Evolutionary conservation across 2,329 filamentous ascomycete species (phyloP), one percentile per base, ranked within the genome.

Genomic region (Microascus cirrosus): DNA sequence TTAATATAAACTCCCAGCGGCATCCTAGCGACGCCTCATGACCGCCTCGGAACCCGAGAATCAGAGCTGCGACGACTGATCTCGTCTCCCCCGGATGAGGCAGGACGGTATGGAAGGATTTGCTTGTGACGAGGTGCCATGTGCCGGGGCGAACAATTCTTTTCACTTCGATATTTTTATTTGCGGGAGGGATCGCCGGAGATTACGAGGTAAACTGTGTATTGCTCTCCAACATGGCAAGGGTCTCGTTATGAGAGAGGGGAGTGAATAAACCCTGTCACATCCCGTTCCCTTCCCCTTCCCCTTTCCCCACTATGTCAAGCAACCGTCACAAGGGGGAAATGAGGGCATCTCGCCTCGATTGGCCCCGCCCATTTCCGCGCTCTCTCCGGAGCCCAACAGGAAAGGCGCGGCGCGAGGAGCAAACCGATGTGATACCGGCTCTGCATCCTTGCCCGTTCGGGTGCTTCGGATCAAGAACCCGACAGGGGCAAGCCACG

Each of bases 11-110:
- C 51, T 32, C 24, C 4, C 51, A 24, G 32, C 28, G 11, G 32
- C 36, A 11, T 34, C 32, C 28, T 18, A 56, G 53, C 45, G 34
- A 57, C 34, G 25, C 48, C 55, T 57, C 55, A 57, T 57, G 55
- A 57, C 55, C 55, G 36, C 28, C 55, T n/a, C 35, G 55, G 4
- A 32, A 52, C 55, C 35, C 48, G 28, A 51, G 35, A 36, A 22
- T n/a, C 32, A 6, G 6, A 39, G n/a, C 18, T 36, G 55, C 8
- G 48, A 53, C n/a, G 20, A 39, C 32, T n/a, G 48, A 57, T 25
- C 48, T n/a, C 55, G 45, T 53, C 55, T 53, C 53, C 48, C n/a
- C 55, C 55, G 28, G 18, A 57, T 35, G 45, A 34, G 55, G 48
- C 55, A 57, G 48, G 55, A 57, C 55, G 55, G 3, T 13, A 28